Base-by-base conservation (phyloP, 495 filamentous ascomycete genomes). In the Xanthoparmelia taractica region DNA sequence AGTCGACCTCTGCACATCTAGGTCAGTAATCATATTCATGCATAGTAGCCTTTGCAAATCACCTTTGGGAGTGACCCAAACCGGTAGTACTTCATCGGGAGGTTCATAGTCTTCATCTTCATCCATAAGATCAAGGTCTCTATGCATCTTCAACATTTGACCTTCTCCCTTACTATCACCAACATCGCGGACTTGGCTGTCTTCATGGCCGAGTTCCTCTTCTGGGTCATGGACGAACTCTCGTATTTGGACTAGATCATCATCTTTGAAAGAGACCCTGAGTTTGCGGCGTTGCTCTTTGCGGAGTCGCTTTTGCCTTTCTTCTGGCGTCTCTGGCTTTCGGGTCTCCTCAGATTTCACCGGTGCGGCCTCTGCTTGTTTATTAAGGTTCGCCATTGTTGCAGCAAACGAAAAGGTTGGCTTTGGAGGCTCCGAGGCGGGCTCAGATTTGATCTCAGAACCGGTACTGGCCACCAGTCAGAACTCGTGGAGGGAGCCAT, bases 171-270 rank as follows among this genome's bases (percentile, higher is more conserved):
- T 84, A 57, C 87, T 83, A 66, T 92, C 89, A 43, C 82, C 81
- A 3, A 81, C 83, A 73, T 92, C 87, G 43, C 85, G 82, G 40
- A 85, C 73, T 74, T 85, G 82, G 59, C 80, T 85, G 64, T 82
- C 80, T 33, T 84, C 80, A 12, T 85, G 86, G n/a, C 85, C 86
- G 63, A 86, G 76, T 61, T 94, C 88, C 71, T 95, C 90, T 29
- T 91, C 88, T 4, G 86, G 88, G 61, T 93, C 85, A 63, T 91
- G 88, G 33, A 83, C 85, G 69, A 96, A 93, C 27, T 86, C 76
- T 50, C 86, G 80, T 41, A 94, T 75, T 66, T 91, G 77, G 1
- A 85, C 86, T 8, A 96, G 79, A n/a, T 80, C 78, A 37, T 86
- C 79, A 60, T 89, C 90, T 70, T 87, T 92, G 79, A 80, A 96